Conservation (phyloP, 176 grass and related monocot genomes). For the Carex parvula region DNA sequence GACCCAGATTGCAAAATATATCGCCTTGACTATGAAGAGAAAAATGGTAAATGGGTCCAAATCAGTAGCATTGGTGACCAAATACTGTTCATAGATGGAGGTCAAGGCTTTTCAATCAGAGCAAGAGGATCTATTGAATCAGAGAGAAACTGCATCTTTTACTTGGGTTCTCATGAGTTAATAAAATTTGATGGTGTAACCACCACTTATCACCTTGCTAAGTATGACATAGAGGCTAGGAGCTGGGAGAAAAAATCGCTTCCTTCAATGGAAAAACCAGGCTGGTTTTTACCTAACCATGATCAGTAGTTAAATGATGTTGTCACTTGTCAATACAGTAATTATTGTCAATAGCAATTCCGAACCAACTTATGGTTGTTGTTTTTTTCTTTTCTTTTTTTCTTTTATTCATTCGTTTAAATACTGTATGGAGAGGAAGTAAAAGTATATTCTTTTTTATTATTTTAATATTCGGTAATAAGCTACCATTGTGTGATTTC, state of each 20-base stretch:
- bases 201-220: conserved; percentile 6
- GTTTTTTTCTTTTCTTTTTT: too few relatives aligned
- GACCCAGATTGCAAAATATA: conserved; percentile 17
- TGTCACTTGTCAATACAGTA: neutral
- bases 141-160: conserved; percentile 22
- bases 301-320: neutral
- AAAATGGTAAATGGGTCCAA: neutral
- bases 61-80: neutral
- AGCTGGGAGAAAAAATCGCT: neutral
- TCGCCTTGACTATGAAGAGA: neutral
- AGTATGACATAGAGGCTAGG: neutral
- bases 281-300: conserved; percentile 12
- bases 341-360: neutral
- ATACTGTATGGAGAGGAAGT: too few relatives aligned
- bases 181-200: conserved; percentile 7
- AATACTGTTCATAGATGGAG: conserved; percentile 17
- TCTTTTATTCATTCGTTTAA: too few relatives aligned
- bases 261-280: conserved; percentile 17
- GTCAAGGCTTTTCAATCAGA: neutral
- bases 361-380: too few relatives aligned
- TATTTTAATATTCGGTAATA: too few relatives aligned
- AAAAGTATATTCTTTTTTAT: too few relatives aligned
- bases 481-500: too few relatives aligned
- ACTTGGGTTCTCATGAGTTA: neutral
- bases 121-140: neutral